Evolutionary conservation across 306 rosid genomes (phyloP), one percentile per base, ranked within the genome.

Genomic region (Vigna angularis): DNA sequence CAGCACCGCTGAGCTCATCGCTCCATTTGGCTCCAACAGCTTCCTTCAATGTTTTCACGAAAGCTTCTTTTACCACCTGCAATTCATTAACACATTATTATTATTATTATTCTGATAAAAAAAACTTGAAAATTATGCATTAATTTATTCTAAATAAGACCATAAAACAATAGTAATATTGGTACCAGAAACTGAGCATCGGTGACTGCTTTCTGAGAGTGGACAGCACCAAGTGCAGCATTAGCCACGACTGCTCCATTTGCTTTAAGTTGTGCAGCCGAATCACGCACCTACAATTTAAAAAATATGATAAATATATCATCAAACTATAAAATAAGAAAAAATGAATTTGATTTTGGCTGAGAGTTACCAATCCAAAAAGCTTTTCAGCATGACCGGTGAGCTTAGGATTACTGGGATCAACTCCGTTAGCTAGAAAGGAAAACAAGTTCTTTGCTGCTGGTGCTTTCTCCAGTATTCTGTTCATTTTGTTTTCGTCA

Each of bases 401-500:
- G 4, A 75, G 66, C 8, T 47, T 34, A 28, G 79, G 84, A 64
- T 64, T 84, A 10, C 5, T 53, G 9, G 1, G 79, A 66, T 55
- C 71, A 0, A 79, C 32, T 42, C 48, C 87, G 28, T 55, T 42
- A 1, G 72, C 72, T 18, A 84, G 30, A 64, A 79, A 79, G 0
- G 87, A 80, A 57, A 84, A 84, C 75, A 84, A 34, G 51, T 3
- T 51, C 58, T 75, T 70, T 12, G 87, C 75, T 1, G 49, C 75
- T 0, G 84, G 84, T 45, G 76, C 82, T 75, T 70, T 79, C 72
- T 84, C 84, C 74, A 83, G 2, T 52, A 83, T 74, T 28, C 87
- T 83, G 34, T 22, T 76, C 3, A 2, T 61, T 57, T 56, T 5
- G 0, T 59, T 11, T 28, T 28, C 3, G 15, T 14, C 18, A 30